phyloP scores from a whole-genome alignment of 768 basidiomycete species.

The Multifurca ochricompacta region DNA sequence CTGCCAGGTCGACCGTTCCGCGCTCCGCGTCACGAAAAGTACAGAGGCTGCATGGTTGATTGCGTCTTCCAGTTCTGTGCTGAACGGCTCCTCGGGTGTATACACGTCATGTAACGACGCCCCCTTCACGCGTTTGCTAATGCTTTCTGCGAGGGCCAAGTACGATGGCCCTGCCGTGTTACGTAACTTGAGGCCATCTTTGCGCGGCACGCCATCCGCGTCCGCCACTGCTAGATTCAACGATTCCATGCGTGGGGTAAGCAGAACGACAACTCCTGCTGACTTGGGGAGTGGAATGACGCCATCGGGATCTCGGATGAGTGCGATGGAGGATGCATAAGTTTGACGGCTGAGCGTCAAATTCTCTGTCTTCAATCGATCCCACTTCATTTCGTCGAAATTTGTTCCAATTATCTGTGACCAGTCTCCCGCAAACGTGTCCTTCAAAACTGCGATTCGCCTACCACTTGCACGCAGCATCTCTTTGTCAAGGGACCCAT shows the following conservation, averaged over 20 bases:
- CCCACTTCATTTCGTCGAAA: constrained; percentile 28
- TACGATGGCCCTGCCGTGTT: constrained; percentile 57
- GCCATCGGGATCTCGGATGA: constrained; percentile 35
- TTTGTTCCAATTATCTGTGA: constrained; percentile 27
- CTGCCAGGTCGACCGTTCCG: constrained; percentile 53
- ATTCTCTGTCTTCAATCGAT: constrained; percentile 34
- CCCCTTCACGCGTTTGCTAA: constrained; percentile 28
- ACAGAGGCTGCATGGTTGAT: constrained; percentile 25
- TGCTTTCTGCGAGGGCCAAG: constrained; percentile 36
- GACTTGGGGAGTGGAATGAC: constrained; percentile 30
- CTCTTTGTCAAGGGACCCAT: constrained; percentile 35
- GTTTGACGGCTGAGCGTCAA: constrained; percentile 36
- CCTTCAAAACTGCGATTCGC: constrained; percentile 46
- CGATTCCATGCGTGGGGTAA: constrained; percentile 52
- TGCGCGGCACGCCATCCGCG: constrained; percentile 37
- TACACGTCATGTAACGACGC: constrained; percentile 43
- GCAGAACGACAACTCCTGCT: constrained; percentile 30
- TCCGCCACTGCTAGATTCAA: constrained; percentile 59
- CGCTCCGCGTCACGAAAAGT: constrained; percentile 54
- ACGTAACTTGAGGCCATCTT: constrained; percentile 34
- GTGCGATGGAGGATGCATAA: constrained; percentile 41
- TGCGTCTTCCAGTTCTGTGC: constrained; percentile 5
- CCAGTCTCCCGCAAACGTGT: constrained; percentile 42
- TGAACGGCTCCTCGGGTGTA: constrained; percentile 18
- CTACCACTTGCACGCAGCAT: constrained; percentile 35